Conservation (phyloP, 345 rosid genomes). For the Dipteronia sinensis region DNA sequence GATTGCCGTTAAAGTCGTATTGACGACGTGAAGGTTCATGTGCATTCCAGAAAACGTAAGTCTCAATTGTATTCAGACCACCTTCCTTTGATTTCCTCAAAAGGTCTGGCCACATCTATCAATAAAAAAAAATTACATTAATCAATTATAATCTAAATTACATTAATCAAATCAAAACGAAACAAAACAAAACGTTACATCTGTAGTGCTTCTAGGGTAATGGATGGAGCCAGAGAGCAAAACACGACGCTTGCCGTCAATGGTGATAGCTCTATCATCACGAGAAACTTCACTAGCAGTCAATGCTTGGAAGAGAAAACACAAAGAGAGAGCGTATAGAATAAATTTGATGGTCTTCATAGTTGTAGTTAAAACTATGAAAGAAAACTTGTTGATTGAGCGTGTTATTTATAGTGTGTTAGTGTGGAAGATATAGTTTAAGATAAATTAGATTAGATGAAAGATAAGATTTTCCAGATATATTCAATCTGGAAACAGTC, state of each 20-base stretch:
- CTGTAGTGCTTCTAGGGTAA: constrained; percentile 65
- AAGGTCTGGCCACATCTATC: constrained; percentile 74
- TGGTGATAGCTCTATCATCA: constrained; percentile 50
- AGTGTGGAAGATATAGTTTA: neutral
- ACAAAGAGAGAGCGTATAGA: neutral
- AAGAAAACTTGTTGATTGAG: no score
- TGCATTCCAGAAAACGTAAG: constrained; percentile 67
- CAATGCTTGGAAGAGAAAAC: neutral
- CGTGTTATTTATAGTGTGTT: neutral
- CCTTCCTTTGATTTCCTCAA: constrained; percentile 65
- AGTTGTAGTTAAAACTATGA: neutral
- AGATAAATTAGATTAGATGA: no score
- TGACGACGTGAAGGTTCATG: constrained; percentile 62
- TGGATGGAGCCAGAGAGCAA: constrained; percentile 72
- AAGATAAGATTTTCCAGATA: no score
- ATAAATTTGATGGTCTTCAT: neutral
- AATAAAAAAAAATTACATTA: neutral
- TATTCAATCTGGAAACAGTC: no score
- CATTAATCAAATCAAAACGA: neutral
- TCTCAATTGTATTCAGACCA: constrained; percentile 61
- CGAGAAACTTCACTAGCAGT: constrained; percentile 35
- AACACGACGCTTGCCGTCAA: constrained; percentile 54
- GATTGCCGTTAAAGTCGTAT: constrained; percentile 54
- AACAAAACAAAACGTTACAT: constrained; percentile 26
- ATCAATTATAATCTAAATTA: neutral